Conservation (phyloP, 306 rosid genomes). For the Phaseolus lunatus region DNA sequence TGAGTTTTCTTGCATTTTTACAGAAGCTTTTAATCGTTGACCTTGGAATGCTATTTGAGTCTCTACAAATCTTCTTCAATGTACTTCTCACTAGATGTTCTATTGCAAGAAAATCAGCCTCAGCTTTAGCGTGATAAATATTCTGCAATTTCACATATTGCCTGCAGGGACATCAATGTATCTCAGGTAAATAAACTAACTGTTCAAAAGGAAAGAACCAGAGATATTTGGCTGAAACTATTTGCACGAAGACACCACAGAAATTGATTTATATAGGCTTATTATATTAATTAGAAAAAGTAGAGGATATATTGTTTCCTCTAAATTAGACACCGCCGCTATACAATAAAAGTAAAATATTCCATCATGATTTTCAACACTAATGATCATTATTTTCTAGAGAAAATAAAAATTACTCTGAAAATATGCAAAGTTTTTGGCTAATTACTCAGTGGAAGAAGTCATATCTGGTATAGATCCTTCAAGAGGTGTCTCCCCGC, state of each 20-base stretch:
- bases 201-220: no score
- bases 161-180: conserved; percentile 59
- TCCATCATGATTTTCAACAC: no score
- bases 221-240: no score
- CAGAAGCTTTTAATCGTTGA: conserved; percentile 82
- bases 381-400: neutral
- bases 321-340: no score
- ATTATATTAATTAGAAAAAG: no score
- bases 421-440: conserved; percentile 30
- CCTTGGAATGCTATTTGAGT: conserved; percentile 80
- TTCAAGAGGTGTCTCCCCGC: conserved; percentile 91
- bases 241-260: no score
- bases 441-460: conserved; percentile 91
- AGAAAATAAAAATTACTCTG: conserved; percentile 26
- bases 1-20: conserved; percentile 93
- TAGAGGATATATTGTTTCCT: no score
- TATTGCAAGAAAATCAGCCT: conserved; percentile 83
- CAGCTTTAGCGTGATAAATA: conserved; percentile 92
- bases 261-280: no score
- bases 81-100: conserved; percentile 69
- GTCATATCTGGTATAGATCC: conserved; percentile 99
- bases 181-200: conserved; percentile 39
- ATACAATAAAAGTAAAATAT: no score
- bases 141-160: conserved; percentile 86
- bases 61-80: conserved; percentile 85